A percentile compares a stretch with the other conserved stretches of the same genome.
Conservation (phyloP, 139 green algal species). For the Chlorella sp. region DNA sequence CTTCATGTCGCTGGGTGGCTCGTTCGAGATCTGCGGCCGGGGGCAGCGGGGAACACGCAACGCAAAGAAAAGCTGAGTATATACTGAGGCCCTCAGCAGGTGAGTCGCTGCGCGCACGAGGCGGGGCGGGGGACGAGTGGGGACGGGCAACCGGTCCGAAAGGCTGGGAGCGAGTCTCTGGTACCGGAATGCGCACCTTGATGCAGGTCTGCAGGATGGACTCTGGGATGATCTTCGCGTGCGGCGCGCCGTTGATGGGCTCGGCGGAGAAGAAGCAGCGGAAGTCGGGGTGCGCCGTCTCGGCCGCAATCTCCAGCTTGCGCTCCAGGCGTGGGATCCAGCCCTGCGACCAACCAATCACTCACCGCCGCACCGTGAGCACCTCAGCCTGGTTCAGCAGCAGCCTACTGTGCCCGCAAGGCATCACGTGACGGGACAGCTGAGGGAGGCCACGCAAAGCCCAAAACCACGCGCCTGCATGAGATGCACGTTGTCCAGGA, state of each 20-base stretch:
- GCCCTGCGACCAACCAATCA: too few species aligned
- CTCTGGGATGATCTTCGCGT: slow-evolving; percentile 75
- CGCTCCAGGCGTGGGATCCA: slow-evolving; percentile 81
- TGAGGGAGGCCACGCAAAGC: neutral
- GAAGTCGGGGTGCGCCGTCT: slow-evolving; percentile 78
- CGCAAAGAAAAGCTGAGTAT: too few species aligned
- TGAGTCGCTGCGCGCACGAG: too few species aligned
- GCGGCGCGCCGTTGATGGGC: slow-evolving; percentile 80
- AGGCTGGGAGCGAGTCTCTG: too few species aligned
- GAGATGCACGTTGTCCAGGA: slow-evolving; percentile 88
- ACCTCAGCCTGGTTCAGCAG: too few species aligned
- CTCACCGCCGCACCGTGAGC: too few species aligned
- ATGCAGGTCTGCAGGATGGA: slow-evolving; percentile 78
- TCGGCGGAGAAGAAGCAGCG: slow-evolving; percentile 87
- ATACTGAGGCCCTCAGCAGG: too few species aligned
- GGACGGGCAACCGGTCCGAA: too few species aligned
- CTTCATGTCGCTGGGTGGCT: slow-evolving; percentile 80
- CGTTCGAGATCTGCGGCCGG: slow-evolving; percentile 70
- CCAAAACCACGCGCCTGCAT: too few species aligned
- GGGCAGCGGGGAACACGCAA: neutral
- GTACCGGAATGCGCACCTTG: slow-evolving; percentile 13
- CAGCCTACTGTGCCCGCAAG: too few species aligned
- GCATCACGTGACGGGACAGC: too few species aligned
- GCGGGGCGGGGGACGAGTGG: too few species aligned
- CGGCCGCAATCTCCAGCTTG: slow-evolving; percentile 77